Conservation (phyloP, 129 eudicot species). For the Flaveria linearis region DNA sequence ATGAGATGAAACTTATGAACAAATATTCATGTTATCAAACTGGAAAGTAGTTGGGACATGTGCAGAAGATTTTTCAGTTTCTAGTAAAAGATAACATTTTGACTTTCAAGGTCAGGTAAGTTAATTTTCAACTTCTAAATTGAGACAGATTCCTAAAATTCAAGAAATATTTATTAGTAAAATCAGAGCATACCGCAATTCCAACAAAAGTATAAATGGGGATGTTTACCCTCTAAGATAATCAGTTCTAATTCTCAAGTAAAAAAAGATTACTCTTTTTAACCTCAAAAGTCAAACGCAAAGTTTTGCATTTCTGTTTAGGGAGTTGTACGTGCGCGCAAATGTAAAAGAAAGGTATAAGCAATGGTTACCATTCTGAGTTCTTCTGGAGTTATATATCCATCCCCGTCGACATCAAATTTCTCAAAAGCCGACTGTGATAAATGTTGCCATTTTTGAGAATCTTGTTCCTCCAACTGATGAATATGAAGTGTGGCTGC, state of each 20-base stretch:
- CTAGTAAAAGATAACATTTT: not conserved
- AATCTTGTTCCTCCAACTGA: slow-evolving; percentile 80
- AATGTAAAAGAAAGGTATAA: not conserved
- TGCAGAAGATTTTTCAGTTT: not conserved
- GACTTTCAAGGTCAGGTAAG: not conserved
- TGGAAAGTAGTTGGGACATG: not conserved
- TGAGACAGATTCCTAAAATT: not conserved
- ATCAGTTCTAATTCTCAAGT: not conserved
- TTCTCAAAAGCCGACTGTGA: slow-evolving; percentile 93
- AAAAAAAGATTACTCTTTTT: not conserved
- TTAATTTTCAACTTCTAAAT: not conserved
- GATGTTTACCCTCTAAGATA: not conserved
- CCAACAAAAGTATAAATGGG: not conserved
- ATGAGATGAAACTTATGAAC: not conserved
- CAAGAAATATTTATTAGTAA: not conserved
- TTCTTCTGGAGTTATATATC: slow-evolving; percentile 90
- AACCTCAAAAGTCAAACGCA: slow-evolving; percentile 19
- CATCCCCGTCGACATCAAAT: slow-evolving; percentile 92
- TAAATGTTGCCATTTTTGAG: slow-evolving; percentile 75
- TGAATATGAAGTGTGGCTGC: slow-evolving; percentile 96
- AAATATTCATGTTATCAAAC: not conserved
- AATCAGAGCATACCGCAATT: not conserved
- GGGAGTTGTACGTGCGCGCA: not conserved
- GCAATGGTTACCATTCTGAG: slow-evolving; percentile 63
- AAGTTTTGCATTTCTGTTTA: not conserved